These are phyloP conservation scores for Xylaria sp. DNA, from an alignment of 2,329 filamentous ascomycete species.

Conservation along the genomic window DNA sequence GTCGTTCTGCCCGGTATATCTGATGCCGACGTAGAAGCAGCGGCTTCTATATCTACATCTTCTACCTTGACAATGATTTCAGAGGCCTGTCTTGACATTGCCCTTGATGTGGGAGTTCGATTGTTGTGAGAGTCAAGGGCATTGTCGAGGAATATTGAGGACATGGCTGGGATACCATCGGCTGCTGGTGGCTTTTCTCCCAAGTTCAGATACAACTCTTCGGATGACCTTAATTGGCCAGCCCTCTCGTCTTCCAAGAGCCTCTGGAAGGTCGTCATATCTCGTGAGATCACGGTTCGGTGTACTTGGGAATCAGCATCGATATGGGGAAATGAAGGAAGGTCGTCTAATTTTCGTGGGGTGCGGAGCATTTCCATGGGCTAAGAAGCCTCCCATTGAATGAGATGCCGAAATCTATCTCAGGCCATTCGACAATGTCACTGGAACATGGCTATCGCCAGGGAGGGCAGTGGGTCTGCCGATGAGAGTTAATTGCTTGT, in stretches of 20 bases:
- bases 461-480: constrained; percentile 29
- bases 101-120: constrained; percentile 41
- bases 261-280: constrained; percentile 48
- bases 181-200: constrained; percentile 44
- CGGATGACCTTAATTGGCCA: constrained; percentile 44
- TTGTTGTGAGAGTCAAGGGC: constrained; percentile 39
- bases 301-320: constrained; percentile 44
- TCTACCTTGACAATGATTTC: constrained; percentile 50
- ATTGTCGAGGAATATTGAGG: constrained; percentile 42
- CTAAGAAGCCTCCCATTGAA: constrained; percentile 45
- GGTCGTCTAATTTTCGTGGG: constrained; percentile 45
- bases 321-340: constrained; percentile 46
- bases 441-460: constrained; percentile 39
- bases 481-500: constrained; percentile 40
- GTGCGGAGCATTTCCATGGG: constrained; percentile 42
- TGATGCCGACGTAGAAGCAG: constrained; percentile 38
- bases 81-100: constrained; percentile 46
- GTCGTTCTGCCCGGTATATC: constrained; percentile 36
- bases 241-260: constrained; percentile 45
- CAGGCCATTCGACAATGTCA: constrained; percentile 41
- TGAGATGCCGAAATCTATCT: constrained; percentile 38
- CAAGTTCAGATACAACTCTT: constrained; percentile 47
- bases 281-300: constrained; percentile 43
- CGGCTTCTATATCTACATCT: constrained; percentile 44
- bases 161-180: constrained; percentile 41